phyloP scores from a whole-genome alignment of 169 alveolate genomes.

The Plasmodium knowlesi region DNA sequence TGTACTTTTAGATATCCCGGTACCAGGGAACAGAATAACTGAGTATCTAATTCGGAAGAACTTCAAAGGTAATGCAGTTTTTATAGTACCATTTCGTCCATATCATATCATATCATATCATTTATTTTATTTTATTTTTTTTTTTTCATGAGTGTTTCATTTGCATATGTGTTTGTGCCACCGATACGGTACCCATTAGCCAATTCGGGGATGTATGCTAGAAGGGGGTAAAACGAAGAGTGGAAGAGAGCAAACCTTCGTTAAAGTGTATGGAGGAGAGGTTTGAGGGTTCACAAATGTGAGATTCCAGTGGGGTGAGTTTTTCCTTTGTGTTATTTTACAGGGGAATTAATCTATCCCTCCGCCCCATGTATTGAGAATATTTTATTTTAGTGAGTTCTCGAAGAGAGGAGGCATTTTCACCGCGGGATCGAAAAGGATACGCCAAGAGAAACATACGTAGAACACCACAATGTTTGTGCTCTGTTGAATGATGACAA shows the following conservation, averaged over 20 bases:
- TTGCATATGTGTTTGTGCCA: neutral
- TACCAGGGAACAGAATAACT: neutral
- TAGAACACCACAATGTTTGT: neutral
- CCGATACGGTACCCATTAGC: neutral
- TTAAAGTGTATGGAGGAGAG: neutral
- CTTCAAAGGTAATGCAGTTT: neutral
- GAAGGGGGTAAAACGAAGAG: neutral
- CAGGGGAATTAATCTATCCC: neutral
- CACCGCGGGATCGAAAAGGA: neutral
- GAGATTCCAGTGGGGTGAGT: neutral
- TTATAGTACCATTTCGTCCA: neutral
- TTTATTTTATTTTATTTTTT: no score
- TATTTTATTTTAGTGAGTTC: neutral
- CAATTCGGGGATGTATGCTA: neutral
- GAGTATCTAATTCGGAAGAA: neutral
- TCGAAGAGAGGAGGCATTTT: neutral
- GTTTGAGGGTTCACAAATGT: neutral
- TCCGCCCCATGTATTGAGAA: neutral
- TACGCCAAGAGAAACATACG: neutral
- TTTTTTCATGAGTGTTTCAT: no score
- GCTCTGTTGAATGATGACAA: conserved; percentile 54
- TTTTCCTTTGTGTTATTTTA: neutral
- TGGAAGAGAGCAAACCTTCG: neutral
- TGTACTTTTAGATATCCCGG: neutral
- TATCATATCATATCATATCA: no score